Evolutionary conservation across 2,329 filamentous ascomycete species (phyloP).

Genomic region (Huntiella abstrusa): DNA sequence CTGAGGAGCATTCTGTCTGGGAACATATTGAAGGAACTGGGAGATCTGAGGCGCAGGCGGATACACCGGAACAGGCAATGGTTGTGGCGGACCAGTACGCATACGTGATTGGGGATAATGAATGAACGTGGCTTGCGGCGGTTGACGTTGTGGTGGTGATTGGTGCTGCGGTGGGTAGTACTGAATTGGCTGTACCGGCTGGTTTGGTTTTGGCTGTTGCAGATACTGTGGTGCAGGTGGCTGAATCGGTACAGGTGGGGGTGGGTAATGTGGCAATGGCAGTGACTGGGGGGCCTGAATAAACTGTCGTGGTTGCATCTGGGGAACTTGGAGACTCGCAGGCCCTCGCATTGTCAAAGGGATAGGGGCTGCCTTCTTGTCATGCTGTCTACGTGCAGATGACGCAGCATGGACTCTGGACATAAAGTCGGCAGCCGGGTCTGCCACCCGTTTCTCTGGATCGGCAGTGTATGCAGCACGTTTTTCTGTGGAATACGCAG

Average conservation of each 20-base stretch:
- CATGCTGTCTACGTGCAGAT: neutral
- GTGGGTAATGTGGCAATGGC: neutral
- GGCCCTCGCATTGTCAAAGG: no score
- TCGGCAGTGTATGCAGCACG: slow-evolving; percentile 83
- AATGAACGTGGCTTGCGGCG: neutral
- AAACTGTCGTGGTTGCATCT: neutral
- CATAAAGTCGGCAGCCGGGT: slow-evolving; percentile 52
- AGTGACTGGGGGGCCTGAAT: neutral
- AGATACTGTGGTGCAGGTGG: neutral
- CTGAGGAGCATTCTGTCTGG: no score
- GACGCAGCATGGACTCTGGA: slow-evolving; percentile 40
- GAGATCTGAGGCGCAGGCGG: no score
- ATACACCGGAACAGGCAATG: no score
- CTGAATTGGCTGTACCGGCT: no score
- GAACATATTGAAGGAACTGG: no score
- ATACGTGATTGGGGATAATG: neutral
- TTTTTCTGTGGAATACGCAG: slow-evolving; percentile 69
- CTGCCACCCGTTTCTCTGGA: slow-evolving; percentile 37
- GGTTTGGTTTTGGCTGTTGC: neutral
- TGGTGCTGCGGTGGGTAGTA: neutral
- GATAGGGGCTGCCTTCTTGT: neutral
- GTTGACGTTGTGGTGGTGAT: slow-evolving; percentile 1
- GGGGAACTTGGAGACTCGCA: neutral
- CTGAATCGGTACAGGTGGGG: neutral
- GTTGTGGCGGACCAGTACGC: no score